These are phyloP conservation scores for Yamadazyma tumulicola DNA, from an alignment of 805 yeast species.

Conservation along the genomic window DNA sequence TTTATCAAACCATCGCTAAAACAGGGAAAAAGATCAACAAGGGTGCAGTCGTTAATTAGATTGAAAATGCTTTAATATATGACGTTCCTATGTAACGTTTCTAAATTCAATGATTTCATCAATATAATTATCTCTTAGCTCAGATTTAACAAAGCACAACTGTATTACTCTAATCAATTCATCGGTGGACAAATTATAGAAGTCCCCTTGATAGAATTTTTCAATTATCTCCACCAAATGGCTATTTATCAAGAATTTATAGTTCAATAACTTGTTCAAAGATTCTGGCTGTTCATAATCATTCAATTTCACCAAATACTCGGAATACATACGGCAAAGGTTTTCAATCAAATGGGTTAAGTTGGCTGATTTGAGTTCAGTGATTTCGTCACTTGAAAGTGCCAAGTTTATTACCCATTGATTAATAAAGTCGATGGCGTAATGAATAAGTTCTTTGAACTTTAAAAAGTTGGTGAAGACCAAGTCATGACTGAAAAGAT, in stretches of 20 bases:
- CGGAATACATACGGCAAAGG: slow-evolving; percentile 20
- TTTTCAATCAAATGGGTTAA: slow-evolving; percentile 25
- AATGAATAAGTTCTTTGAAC: slow-evolving; percentile 24
- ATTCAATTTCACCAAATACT: slow-evolving; percentile 15
- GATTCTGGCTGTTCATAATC: slow-evolving; percentile 19
- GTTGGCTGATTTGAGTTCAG: slow-evolving; percentile 32
- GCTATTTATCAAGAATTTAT: slow-evolving; percentile 29
- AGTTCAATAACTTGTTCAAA: slow-evolving; percentile 26
- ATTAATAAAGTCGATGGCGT: slow-evolving; percentile 26
- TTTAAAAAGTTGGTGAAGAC: slow-evolving; percentile 22
- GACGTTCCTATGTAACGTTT: slow-evolving; percentile 11
- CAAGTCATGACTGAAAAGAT: slow-evolving; percentile 19
- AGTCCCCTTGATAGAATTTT: slow-evolving; percentile 49
- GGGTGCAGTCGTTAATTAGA: slow-evolving; percentile 12
- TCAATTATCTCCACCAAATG: slow-evolving; percentile 47
- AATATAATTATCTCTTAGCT: slow-evolving; percentile 41
- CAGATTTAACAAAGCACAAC: slow-evolving; percentile 46
- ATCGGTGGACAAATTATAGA: slow-evolving; percentile 45
- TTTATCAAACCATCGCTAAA: slow-evolving; percentile 76
- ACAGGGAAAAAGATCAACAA: slow-evolving; percentile 79
- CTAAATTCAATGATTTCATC: slow-evolving; percentile 46
- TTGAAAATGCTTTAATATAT: slow-evolving; percentile 1
- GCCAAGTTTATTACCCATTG: slow-evolving; percentile 26
- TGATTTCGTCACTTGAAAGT: slow-evolving; percentile 25
- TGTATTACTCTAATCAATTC: slow-evolving; percentile 42